Conservation (phyloP, 2,329 filamentous ascomycete genomes). For the Exophiala phaeomuriformis region DNA sequence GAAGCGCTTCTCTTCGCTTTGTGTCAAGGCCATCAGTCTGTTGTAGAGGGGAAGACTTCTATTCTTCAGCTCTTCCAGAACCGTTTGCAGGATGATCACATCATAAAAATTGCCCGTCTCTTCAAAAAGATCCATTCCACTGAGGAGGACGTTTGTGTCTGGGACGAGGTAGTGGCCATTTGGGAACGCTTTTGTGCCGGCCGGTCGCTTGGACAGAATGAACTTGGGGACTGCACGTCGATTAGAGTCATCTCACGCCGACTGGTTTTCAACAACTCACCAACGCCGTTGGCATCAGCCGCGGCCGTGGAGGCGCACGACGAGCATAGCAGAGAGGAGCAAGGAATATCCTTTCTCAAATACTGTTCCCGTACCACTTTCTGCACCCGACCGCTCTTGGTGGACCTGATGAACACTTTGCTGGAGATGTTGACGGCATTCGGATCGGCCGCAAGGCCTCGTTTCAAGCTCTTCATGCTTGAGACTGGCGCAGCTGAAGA, state of each 20-base stretch:
- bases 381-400: constrained; percentile 92
- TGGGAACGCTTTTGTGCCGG: constrained; percentile 72
- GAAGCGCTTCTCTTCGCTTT: constrained; percentile 93
- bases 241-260: constrained; percentile 18
- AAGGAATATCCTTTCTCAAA: constrained; percentile 91
- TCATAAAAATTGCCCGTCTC: constrained; percentile 87
- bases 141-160: constrained; percentile 91
- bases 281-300: constrained; percentile 67
- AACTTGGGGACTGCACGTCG: constrained; percentile 61
- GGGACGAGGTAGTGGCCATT: constrained; percentile 90
- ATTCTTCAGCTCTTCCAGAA: constrained; percentile 92
- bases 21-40: constrained; percentile 78
- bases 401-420: constrained; percentile 93
- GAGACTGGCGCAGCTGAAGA: background rate
- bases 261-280: constrained; percentile 42
- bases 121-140: constrained; percentile 95
- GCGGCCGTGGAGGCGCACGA: constrained; percentile 68
- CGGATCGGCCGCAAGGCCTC: constrained; percentile 48
- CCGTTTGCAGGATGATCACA: constrained; percentile 92
- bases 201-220: constrained; percentile 80
- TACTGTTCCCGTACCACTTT: constrained; percentile 98
- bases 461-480: constrained; percentile 56
- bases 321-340: constrained; percentile 82
- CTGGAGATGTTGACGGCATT: constrained; percentile 71
- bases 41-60: constrained; percentile 92